Evolutionary conservation across 2,329 filamentous ascomycete genomes (phyloP).

Genomic region (Neofusicoccum sp.): DNA sequence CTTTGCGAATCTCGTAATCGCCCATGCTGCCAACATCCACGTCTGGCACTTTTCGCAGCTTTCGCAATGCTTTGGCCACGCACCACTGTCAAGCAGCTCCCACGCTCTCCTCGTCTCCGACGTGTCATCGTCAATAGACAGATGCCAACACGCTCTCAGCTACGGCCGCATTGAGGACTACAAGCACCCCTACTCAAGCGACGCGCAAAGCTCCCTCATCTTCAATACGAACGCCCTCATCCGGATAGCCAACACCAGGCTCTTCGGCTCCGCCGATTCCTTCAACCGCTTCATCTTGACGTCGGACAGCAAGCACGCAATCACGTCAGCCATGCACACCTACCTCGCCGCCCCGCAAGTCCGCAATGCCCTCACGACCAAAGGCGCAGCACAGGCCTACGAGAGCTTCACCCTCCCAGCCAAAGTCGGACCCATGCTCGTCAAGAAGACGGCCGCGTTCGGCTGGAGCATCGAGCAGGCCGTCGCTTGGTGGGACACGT

Average conservation of each 20-base stretch:
- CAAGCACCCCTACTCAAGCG: slow-evolving; percentile 25
- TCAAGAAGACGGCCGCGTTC: slow-evolving; percentile 37
- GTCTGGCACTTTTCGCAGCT: slow-evolving; percentile 39
- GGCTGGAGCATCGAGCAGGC: slow-evolving; percentile 40
- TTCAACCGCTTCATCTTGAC: slow-evolving; percentile 35
- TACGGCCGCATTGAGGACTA: slow-evolving; percentile 19
- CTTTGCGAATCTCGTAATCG: slow-evolving; percentile 36
- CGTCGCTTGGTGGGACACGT: slow-evolving; percentile 38
- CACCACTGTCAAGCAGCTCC: neutral
- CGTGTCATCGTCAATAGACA: slow-evolving; percentile 30
- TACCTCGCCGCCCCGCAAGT: slow-evolving; percentile 31
- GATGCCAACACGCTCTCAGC: slow-evolving; percentile 29
- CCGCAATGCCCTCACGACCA: slow-evolving; percentile 29
- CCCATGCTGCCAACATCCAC: slow-evolving; percentile 41
- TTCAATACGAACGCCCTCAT: slow-evolving; percentile 40
- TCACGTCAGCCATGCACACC: slow-evolving; percentile 27
- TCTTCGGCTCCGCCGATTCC: slow-evolving; percentile 30
- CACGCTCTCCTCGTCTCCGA: neutral
- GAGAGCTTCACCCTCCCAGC: slow-evolving; percentile 34
- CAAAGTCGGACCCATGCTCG: slow-evolving; percentile 31
- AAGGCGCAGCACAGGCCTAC: slow-evolving; percentile 32
- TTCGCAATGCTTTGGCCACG: slow-evolving; percentile 31
- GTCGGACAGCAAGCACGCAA: slow-evolving; percentile 30
- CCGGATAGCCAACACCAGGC: slow-evolving; percentile 36
- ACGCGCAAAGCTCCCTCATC: slow-evolving; percentile 34